Base-by-base conservation (phyloP, 2,329 filamentous ascomycete species). In the Mycosphaerella sp. region DNA sequence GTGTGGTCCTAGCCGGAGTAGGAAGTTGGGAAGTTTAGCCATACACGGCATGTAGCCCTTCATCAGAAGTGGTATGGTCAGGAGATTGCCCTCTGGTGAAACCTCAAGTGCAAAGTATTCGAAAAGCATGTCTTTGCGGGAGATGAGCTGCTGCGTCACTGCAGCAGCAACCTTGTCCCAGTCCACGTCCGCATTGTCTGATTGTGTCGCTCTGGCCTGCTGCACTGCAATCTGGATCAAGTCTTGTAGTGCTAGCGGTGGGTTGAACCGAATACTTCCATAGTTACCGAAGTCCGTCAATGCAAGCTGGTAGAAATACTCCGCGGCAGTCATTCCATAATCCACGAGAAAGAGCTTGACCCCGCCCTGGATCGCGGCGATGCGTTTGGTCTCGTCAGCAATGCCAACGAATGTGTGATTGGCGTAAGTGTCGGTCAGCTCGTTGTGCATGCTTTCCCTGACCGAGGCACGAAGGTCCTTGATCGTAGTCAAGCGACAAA, bases 271-370 rank as follows among this genome's bases (percentile, higher is more conserved):
- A 55, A 98, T 90, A 21, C 78, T 72, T 2, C 93, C 93, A 66
- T 95, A 96, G 68, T 98, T 98, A 1, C 87, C 89, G 72, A 98
- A 98, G 67, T 98, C 90, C 0, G 90, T 95, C 36, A 98, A 79
- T 0, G 90, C 92, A 17, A 97, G 74, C 72, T 98, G 93, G 73
- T 98, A 98, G 70, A 97, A 95, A 69, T 92, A 95, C 64, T 97
- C 92, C 58, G 84, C 87, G 69, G 71, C 87, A 1, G 87, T 75
- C 68, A 92, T 84, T 9, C 90, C 93, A 66, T 98, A 98, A 71
- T 98, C 93, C 49, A 98, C 79, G 21, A 98, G 80, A 69, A 87
- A 96, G 6, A 98, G 80, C 68, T 91, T 95, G 7, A 97, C 86
- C 11, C 92, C 93, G 36, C 88, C 85, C 72, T 98, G 93, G 38